phyloP scores from a whole-genome alignment of 495 filamentous ascomycete species.

The Jackrogersella minutella region DNA sequence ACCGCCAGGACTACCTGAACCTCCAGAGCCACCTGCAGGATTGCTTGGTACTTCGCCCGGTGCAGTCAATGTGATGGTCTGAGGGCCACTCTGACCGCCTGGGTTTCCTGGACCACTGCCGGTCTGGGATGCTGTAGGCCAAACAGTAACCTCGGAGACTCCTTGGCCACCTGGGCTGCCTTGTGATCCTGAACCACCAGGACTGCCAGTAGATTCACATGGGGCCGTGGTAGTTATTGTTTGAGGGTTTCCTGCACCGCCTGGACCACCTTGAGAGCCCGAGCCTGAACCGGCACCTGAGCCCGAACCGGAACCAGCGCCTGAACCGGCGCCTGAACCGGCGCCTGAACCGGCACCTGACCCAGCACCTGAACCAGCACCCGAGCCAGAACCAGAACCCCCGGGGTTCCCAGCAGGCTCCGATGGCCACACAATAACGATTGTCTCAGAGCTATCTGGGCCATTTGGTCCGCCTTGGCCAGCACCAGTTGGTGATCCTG shows the following conservation, averaged over 20 bases:
- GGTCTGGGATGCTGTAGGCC: constrained; percentile 21
- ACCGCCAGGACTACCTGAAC: constrained; percentile 4
- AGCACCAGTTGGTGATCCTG: constrained; percentile 24
- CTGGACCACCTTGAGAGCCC: constrained; percentile 21
- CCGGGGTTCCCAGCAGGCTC: constrained; percentile 12
- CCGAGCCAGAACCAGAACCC: constrained; percentile 3
- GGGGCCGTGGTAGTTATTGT: constrained; percentile 16
- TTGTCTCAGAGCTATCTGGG: constrained; percentile 30
- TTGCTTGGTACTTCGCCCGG: constrained; percentile 21
- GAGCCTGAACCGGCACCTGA: constrained; percentile 14
- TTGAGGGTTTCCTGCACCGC: constrained; percentile 19
- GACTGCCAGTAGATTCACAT: constrained; percentile 30
- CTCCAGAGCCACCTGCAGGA: constrained; percentile 12
- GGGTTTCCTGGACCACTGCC: constrained; percentile 13
- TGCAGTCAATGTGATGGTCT: constrained; percentile 29
- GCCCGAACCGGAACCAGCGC: constrained; percentile 15
- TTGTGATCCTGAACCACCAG: constrained; percentile 22
- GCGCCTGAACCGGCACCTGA: background rate
- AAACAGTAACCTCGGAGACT: constrained; percentile 31
- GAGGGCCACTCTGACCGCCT: constrained; percentile 6
- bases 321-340: background rate
- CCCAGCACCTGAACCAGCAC: too few species aligned
- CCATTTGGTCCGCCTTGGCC: constrained; percentile 34
- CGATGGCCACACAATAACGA: constrained; percentile 29
- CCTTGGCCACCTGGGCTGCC: constrained; percentile 31